Conservation (phyloP, 2,329 filamentous ascomycete genomes). For the Lachnellula cervina region DNA sequence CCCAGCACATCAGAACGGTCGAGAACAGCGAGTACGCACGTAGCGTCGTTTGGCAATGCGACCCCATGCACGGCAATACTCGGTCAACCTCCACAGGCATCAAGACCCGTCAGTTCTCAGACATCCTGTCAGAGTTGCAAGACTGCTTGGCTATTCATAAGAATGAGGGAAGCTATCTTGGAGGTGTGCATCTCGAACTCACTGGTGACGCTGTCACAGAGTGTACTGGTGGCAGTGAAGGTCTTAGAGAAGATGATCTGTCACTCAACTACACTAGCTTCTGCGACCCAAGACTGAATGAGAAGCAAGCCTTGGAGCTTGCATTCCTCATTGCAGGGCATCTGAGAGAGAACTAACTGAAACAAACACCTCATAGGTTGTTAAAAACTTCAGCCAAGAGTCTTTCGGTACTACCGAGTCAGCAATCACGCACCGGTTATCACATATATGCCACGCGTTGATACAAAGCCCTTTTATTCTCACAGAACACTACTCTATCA, state of each 20-base stretch:
- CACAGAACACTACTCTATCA: too few relatives aligned
- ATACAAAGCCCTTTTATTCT: too few relatives aligned
- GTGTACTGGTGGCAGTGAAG: constrained; percentile 86
- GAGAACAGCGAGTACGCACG: constrained; percentile 65
- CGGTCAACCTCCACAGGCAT: constrained; percentile 66
- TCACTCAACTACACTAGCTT: constrained; percentile 91
- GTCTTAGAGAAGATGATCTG: constrained; percentile 80
- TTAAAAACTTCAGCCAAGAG: too few relatives aligned
- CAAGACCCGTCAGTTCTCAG: constrained; percentile 87
- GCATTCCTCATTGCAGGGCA: constrained; percentile 90
- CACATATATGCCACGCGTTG: too few relatives aligned
- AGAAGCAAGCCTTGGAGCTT: constrained; percentile 94
- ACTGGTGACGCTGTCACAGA: constrained; percentile 96
- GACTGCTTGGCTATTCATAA: constrained; percentile 82
- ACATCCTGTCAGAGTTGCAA: constrained; percentile 83
- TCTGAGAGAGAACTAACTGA: background rate
- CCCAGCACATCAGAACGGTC: constrained; percentile 82
- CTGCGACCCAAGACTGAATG: constrained; percentile 91
- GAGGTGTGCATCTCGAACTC: constrained; percentile 90
- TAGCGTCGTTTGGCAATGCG: constrained; percentile 90
- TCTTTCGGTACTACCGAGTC: too few relatives aligned
- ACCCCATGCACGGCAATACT: constrained; percentile 94
- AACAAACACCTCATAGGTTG: too few relatives aligned
- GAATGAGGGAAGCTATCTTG: constrained; percentile 77
- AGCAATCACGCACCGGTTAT: too few relatives aligned